These are phyloP conservation scores for Salvia miltiorrhiza DNA, from an alignment of 257 asterid genomes.

Conservation along the genomic window DNA sequence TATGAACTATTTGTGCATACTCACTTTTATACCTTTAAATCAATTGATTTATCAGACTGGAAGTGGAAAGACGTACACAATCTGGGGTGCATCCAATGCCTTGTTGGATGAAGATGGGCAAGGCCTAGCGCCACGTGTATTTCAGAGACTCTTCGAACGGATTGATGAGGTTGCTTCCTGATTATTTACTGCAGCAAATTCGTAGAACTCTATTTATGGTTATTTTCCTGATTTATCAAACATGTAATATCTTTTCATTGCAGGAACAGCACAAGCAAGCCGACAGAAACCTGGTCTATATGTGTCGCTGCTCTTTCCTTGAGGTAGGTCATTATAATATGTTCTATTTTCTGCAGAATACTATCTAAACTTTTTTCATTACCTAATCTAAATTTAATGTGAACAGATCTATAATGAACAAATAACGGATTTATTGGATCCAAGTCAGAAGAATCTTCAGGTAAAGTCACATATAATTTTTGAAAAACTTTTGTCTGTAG, in stretches of 20 bases:
- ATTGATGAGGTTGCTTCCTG: slow-evolving; percentile 57
- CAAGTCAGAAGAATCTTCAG: slow-evolving; percentile 93
- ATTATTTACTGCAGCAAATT: neutral
- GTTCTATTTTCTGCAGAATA: slow-evolving; percentile 3
- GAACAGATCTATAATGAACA: slow-evolving; percentile 96
- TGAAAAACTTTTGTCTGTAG: neutral
- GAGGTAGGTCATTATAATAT: slow-evolving; percentile 54
- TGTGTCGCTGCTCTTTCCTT: slow-evolving; percentile 95
- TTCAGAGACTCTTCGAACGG: slow-evolving; percentile 68
- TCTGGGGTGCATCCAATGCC: slow-evolving; percentile 95
- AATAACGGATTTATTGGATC: slow-evolving; percentile 94
- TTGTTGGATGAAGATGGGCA: slow-evolving; percentile 78
- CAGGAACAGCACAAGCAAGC: slow-evolving; percentile 90
- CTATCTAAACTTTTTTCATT: neutral
- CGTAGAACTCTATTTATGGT: neutral
- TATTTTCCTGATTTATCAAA: slow-evolving; percentile 5
- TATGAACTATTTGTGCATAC: neutral
- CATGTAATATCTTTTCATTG: slow-evolving; percentile 25
- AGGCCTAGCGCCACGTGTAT: slow-evolving; percentile 97
- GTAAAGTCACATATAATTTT: slow-evolving; percentile 34
- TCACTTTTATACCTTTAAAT: slow-evolving; percentile 13
- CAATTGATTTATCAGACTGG: slow-evolving; percentile 68
- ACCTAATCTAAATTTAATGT: slow-evolving; percentile 17
- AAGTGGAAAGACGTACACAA: slow-evolving; percentile 95
- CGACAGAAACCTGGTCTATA: slow-evolving; percentile 77